Conservation (phyloP, 108 stramenopile species). For the Skeletonema tropicum region DNA sequence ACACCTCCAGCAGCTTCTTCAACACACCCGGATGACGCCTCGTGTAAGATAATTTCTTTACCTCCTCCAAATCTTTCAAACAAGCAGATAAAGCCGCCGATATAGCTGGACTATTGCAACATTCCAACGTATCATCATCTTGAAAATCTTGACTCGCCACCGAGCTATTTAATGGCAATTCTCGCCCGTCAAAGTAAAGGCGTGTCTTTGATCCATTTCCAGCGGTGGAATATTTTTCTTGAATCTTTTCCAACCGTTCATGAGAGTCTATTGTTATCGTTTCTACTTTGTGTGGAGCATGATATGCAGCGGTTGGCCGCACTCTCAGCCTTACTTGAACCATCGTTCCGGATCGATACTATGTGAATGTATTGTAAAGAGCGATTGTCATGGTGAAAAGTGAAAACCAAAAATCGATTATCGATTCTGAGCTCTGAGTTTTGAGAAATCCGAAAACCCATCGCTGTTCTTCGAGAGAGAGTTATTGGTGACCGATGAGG, state of each 20-base stretch:
- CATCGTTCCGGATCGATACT: conserved; percentile 28
- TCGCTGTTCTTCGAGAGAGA: too few species aligned
- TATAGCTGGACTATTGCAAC: conserved; percentile 46
- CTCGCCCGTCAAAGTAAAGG: conserved; percentile 31
- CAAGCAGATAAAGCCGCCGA: conserved; percentile 51
- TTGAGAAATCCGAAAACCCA: too few species aligned
- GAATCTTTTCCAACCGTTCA: conserved; percentile 48
- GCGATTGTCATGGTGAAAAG: too few species aligned
- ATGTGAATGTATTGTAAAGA: too few species aligned
- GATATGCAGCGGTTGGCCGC: conserved; percentile 47
- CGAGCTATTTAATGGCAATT: conserved; percentile 55
- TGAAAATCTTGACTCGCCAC: conserved; percentile 58
- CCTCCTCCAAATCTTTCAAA: conserved; percentile 48
- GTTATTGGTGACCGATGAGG: too few species aligned
- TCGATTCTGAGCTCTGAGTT: too few species aligned
- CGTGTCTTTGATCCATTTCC: conserved; percentile 25
- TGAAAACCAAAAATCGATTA: too few species aligned
- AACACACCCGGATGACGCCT: conserved; percentile 1
- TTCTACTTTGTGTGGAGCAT: conserved; percentile 43
- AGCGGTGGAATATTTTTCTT: conserved; percentile 38
- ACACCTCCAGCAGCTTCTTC: conserved; percentile 26
- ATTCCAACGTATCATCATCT: conserved; percentile 50
- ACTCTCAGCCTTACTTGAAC: conserved; percentile 43
- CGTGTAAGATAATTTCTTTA: conserved; percentile 24
- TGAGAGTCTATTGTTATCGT: conserved; percentile 40